phyloP scores from a whole-genome alignment of 495 filamentous ascomycete species.

The Alectoria sarmentosa region DNA sequence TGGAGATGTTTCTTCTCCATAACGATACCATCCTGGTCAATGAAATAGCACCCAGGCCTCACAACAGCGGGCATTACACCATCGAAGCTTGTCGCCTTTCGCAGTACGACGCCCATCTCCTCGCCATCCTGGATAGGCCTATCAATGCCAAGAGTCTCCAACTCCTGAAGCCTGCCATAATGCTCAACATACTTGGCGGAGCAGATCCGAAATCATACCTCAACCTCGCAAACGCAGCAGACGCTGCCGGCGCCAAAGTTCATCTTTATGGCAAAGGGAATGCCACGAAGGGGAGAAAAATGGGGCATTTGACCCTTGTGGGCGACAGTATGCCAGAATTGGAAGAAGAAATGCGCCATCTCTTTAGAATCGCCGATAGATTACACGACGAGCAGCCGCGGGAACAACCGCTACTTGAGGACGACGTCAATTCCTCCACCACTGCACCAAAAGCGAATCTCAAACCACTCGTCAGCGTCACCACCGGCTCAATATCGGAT shows the following conservation, averaged over 20 bases:
- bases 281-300: conserved; percentile 81
- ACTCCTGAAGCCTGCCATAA: conserved; percentile 64
- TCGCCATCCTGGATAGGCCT: conserved; percentile 74
- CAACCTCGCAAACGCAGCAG: conserved; percentile 54
- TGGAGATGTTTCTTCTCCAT: conserved; percentile 91
- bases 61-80: conserved; percentile 89
- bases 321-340: conserved; percentile 62
- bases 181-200: conserved; percentile 95
- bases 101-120: conserved; percentile 86
- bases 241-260: conserved; percentile 53
- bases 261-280: conserved; percentile 91
- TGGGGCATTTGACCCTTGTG: conserved; percentile 84
- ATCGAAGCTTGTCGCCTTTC: conserved; percentile 89
- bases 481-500: conserved; percentile 96
- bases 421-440: background rate
- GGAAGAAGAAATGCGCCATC: conserved; percentile 58
- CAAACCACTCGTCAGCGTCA: conserved; percentile 66
- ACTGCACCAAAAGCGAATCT: conserved; percentile 21
- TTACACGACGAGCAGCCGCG: conserved; percentile 42
- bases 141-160: conserved; percentile 54
- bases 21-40: conserved; percentile 71
- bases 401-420: background rate
- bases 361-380: conserved; percentile 57
- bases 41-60: conserved; percentile 90
- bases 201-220: conserved; percentile 61